Conservation (phyloP, 2,329 filamentous ascomycete species). For the Aspergillus sp. region DNA sequence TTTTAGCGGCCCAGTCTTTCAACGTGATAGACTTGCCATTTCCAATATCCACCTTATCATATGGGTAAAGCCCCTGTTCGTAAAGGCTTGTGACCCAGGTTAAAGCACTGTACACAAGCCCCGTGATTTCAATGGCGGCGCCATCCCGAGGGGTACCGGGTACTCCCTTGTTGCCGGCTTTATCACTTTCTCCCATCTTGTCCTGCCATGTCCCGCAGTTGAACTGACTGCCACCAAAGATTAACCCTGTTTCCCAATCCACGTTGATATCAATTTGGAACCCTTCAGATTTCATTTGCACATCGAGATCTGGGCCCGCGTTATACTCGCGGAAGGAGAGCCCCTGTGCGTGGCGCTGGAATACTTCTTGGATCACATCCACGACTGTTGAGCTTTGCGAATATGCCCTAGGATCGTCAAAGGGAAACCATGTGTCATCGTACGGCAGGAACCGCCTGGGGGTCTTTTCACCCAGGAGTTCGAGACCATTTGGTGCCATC, state of each 20-base stretch:
- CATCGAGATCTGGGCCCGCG: slow-evolving; percentile 82
- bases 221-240: slow-evolving; percentile 89
- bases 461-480: slow-evolving; percentile 73
- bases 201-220: slow-evolving; percentile 99
- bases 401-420: slow-evolving; percentile 80
- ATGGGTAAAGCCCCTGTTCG: slow-evolving; percentile 67
- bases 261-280: slow-evolving; percentile 90
- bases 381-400: slow-evolving; percentile 78
- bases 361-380: slow-evolving; percentile 87
- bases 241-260: slow-evolving; percentile 86
- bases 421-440: slow-evolving; percentile 90
- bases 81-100: slow-evolving; percentile 73
- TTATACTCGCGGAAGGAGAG: slow-evolving; percentile 95
- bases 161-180: slow-evolving; percentile 85
- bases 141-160: slow-evolving; percentile 97
- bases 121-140: slow-evolving; percentile 91
- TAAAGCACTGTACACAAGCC: slow-evolving; percentile 85
- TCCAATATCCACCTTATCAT: slow-evolving; percentile 68
- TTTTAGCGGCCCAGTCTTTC: slow-evolving; percentile 72
- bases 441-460: slow-evolving; percentile 88
- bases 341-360: slow-evolving; percentile 87
- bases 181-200: slow-evolving; percentile 98
- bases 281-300: slow-evolving; percentile 87
- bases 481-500: slow-evolving; percentile 73
- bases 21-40: slow-evolving; percentile 67